Evolutionary conservation across 2,329 filamentous ascomycete genomes (phyloP).

Genomic region (Raffaelea ambrosiae): DNA sequence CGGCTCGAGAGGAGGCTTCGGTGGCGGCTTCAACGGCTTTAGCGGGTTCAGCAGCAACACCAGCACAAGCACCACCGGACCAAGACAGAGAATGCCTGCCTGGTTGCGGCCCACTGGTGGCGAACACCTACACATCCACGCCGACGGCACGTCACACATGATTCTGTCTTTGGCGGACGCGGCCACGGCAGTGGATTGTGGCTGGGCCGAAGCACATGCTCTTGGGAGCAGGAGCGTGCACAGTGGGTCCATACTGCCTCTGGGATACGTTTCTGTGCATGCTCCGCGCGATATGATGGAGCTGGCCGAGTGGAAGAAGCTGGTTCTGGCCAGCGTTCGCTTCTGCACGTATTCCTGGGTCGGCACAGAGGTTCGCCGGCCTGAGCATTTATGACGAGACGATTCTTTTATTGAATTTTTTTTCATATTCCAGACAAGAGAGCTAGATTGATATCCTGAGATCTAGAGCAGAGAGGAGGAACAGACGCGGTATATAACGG

Average conservation of each 20-base stretch:
- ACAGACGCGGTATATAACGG: too few species aligned
- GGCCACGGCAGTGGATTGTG: constrained; percentile 22
- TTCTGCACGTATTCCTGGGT: constrained; percentile 7
- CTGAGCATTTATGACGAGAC: constrained; percentile 5
- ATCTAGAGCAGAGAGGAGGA: too few species aligned
- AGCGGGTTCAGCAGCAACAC: too few species aligned
- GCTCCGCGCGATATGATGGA: constrained; percentile 28
- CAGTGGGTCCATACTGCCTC: too few species aligned
- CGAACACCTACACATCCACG: constrained; percentile 30
- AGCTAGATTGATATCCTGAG: too few species aligned
- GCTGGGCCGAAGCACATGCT: constrained; percentile 27
- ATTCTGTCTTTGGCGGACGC: constrained; percentile 29
- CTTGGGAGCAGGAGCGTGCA: neutral
- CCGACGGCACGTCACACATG: constrained; percentile 29
- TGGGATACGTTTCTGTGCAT: constrained; percentile 27
- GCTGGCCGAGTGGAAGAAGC: constrained; percentile 22
- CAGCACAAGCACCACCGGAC: neutral
- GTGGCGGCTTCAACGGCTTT: too few species aligned
- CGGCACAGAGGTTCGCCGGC: constrained; percentile 5
- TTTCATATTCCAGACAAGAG: too few species aligned
- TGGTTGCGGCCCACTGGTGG: constrained; percentile 16
- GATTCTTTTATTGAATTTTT: too few species aligned
- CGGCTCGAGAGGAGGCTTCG: too few species aligned
- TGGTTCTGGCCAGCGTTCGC: constrained; percentile 15
- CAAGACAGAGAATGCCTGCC: neutral